Evolutionary conservation across 2,329 filamentous ascomycete genomes (phyloP).

Genomic region (Diaporthe ampelina): DNA sequence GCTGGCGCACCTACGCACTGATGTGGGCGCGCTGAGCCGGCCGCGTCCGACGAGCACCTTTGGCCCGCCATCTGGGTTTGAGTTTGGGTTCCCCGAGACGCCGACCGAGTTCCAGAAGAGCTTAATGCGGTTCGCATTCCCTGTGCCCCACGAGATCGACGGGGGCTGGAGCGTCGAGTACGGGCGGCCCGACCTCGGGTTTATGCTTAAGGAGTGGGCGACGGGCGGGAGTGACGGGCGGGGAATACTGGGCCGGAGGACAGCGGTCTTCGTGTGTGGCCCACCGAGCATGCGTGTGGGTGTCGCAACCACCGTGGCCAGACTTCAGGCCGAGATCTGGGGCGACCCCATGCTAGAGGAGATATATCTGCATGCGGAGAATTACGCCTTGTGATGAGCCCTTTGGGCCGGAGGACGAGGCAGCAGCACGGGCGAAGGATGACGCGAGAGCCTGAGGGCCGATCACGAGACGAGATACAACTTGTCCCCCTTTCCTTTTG

Average conservation of each 20-base stretch:
- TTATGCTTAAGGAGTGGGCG: constrained; percentile 87
- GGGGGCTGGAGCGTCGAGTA: constrained; percentile 95
- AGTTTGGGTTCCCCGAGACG: constrained; percentile 86
- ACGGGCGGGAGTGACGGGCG: constrained; percentile 76
- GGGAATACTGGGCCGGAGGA: constrained; percentile 81
- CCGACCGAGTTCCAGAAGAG: constrained; percentile 91
- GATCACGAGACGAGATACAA: constrained; percentile 37
- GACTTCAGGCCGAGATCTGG: constrained; percentile 87
- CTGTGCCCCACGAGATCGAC: constrained; percentile 75
- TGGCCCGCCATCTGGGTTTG: constrained; percentile 74
- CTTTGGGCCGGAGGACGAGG: not conserved
- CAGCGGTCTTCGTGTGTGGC: constrained; percentile 93
- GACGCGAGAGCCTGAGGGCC: not conserved
- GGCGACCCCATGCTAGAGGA: constrained; percentile 84
- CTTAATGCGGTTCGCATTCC: constrained; percentile 90
- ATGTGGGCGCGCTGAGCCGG: constrained; percentile 51
- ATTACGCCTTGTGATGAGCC: constrained; percentile 81
- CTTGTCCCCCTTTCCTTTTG: constrained; percentile 25
- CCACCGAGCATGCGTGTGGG: constrained; percentile 89
- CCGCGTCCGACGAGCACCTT: constrained; percentile 68
- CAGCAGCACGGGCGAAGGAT: not conserved
- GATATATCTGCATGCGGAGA: constrained; percentile 95
- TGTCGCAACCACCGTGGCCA: constrained; percentile 87
- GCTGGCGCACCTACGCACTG: constrained; percentile 69
- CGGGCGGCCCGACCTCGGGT: constrained; percentile 88